Conservation (phyloP, 1,139 yeast species). For the Arxiozyma heterogenica region DNA sequence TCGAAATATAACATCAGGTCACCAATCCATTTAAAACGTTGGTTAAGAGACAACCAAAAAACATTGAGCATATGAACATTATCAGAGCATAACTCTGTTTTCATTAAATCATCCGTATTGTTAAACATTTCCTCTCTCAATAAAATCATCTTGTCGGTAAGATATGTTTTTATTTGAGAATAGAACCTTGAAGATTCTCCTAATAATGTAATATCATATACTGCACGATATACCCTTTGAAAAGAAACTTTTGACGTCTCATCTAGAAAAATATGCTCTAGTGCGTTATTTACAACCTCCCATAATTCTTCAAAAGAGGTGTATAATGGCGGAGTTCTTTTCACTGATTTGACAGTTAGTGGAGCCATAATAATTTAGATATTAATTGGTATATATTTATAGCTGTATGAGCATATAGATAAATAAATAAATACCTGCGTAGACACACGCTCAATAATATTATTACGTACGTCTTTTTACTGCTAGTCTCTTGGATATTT, state of each 20-base stretch:
- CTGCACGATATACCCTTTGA: constrained; percentile 74
- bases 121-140: constrained; percentile 18
- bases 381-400: neutral
- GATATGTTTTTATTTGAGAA: constrained; percentile 46
- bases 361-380: neutral
- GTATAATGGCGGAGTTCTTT: neutral
- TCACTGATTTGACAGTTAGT: neutral
- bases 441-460: too few relatives aligned
- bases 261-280: constrained; percentile 62
- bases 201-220: constrained; percentile 68
- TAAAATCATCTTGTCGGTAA: constrained; percentile 42
- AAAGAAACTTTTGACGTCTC: constrained; percentile 72
- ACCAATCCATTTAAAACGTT: constrained; percentile 70
- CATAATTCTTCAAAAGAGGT: constrained; percentile 44
- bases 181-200: constrained; percentile 67
- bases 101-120: constrained; percentile 3
- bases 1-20: constrained; percentile 83
- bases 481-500: too few relatives aligned
- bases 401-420: neutral
- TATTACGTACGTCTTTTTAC: neutral
- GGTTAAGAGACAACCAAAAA: constrained; percentile 70
- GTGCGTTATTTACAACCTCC: constrained; percentile 63
- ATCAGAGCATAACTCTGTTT: constrained; percentile 5
- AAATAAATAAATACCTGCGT: neutral
- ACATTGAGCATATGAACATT: constrained; percentile 30